Evolutionary conservation across 225 moss, liverwort and hornwort species (phyloP), one percentile per base, ranked within the genome.

Genomic region (Bryoerythrophyllum caledonicum): DNA sequence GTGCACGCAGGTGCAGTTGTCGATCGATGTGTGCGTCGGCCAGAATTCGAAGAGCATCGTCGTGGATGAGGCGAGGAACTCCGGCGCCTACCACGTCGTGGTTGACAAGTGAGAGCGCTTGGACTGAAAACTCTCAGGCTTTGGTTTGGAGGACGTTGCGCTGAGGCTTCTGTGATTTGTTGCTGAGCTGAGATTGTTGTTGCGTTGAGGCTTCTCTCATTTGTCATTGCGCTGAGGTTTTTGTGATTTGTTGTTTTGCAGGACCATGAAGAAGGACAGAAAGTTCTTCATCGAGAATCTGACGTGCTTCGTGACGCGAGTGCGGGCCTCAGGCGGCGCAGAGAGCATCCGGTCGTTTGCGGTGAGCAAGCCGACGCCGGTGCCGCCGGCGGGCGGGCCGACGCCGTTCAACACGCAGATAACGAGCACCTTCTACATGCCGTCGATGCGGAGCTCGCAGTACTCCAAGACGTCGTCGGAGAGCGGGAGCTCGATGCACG

Each of bases 231-330:
- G 1, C 48, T 48, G 17, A 48, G 48, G 48, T 16, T 48, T 48
- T 48, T 48, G 17, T 48, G 48, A 17, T 46, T 15, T 48, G 14
- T 44, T 44, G 44, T 41, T 71, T 35, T 30, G 63, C 82, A 88
- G 87, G 80, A 82, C 85, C 8, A 88, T 88, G 87, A 88, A 88
- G 37, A 88, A 88, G 78, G 87, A 88, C 54, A 74, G 85, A 24
- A 85, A 85, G 21, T 88, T 80, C 56, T 82, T 88, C 52, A 82
- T 88, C 61, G 87, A 88, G 80, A 85, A 88, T 78, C 32, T 88
- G 61, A 85, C 87, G 7, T 88, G 87, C 49, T 88, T 88, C 70
- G 87, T 88, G 25, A 88, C 87, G 9, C 85, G 87, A 10, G 85
- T 88, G 10, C 67, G 87, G 67, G 71, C 80, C 21, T 85, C 84